Conservation (phyloP, 2,329 filamentous ascomycete species). For the Fusarium brachygibbosum region DNA sequence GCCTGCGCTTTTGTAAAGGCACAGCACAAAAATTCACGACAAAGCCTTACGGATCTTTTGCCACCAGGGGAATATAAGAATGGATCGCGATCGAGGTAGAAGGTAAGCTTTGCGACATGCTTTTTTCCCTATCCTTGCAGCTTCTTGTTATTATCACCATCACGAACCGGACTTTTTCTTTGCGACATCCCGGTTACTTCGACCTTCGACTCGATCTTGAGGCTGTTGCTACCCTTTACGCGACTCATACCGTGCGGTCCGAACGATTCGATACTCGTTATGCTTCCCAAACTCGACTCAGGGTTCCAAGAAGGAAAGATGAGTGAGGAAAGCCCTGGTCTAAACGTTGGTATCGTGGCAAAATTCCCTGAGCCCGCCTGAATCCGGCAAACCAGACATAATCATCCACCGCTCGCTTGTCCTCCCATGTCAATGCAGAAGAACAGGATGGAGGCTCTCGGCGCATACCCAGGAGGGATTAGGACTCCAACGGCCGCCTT, state of each 20-base stretch:
- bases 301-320: not conserved
- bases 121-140: conserved; percentile 13
- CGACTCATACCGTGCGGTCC: not conserved
- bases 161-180: conserved; percentile 20
- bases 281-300: not conserved
- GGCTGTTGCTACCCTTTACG: not conserved
- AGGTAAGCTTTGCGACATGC: conserved; percentile 51
- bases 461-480: not conserved
- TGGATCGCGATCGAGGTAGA: conserved; percentile 57
- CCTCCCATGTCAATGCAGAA: not conserved
- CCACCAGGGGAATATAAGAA: conserved; percentile 29
- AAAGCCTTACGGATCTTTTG: conserved; percentile 21
- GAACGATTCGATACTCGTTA: not conserved
- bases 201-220: not conserved
- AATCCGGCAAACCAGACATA: not conserved
- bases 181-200: conserved; percentile 23
- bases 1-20: conserved; percentile 37
- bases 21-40: conserved; percentile 13
- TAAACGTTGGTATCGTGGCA: not conserved
- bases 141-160: conserved; percentile 10
- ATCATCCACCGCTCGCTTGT: not conserved
- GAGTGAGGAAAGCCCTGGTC: not conserved
- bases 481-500: not conserved
- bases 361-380: not conserved
- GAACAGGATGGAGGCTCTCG: no score